Conservation (phyloP, 441 rosid species). For the Pelargonium australe region DNA sequence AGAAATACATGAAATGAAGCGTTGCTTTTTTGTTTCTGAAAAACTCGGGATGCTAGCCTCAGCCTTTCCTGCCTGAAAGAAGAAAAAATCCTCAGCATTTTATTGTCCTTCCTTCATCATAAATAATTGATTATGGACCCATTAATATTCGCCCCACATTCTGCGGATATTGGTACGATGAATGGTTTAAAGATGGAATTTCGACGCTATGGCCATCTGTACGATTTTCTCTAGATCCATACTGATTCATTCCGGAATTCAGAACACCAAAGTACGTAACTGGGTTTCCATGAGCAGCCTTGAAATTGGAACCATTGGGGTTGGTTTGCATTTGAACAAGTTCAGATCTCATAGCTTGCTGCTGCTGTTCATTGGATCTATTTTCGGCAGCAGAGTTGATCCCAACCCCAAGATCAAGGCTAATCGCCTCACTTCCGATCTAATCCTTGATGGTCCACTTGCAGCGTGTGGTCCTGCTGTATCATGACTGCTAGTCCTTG, state of each 20-base stretch:
- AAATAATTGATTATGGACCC: conserved; percentile 49
- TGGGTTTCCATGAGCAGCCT: conserved; percentile 41
- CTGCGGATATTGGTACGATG: conserved; percentile 58
- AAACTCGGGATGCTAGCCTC: conserved; percentile 21
- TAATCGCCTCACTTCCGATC: conserved; percentile 48
- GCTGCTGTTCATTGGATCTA: conserved; percentile 38
- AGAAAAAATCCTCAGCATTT: conserved; percentile 16
- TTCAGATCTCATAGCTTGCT: conserved; percentile 31
- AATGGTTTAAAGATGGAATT: conserved; percentile 41
- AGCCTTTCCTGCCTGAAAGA: conserved; percentile 19
- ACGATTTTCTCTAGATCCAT: conserved; percentile 43
- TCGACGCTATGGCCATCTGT: conserved; percentile 39
- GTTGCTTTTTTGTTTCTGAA: conserved; percentile 3
- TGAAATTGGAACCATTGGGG: conserved; percentile 43
- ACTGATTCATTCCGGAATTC: conserved; percentile 46
- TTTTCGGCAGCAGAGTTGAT: conserved; percentile 47
- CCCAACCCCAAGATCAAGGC: conserved; percentile 95
- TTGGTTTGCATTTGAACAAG: conserved; percentile 30
- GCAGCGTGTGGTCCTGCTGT: conserved; percentile 36
- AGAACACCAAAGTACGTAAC: conserved; percentile 43
- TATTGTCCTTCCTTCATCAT: conserved; percentile 15
- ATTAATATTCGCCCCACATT: conserved; percentile 63
- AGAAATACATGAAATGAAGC: conserved; percentile 17
- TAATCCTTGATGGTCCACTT: conserved; percentile 38
- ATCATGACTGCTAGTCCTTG: conserved; percentile 58